Evolutionary conservation across 345 rosid species (phyloP).

Genomic region (Arabis alpina): DNA sequence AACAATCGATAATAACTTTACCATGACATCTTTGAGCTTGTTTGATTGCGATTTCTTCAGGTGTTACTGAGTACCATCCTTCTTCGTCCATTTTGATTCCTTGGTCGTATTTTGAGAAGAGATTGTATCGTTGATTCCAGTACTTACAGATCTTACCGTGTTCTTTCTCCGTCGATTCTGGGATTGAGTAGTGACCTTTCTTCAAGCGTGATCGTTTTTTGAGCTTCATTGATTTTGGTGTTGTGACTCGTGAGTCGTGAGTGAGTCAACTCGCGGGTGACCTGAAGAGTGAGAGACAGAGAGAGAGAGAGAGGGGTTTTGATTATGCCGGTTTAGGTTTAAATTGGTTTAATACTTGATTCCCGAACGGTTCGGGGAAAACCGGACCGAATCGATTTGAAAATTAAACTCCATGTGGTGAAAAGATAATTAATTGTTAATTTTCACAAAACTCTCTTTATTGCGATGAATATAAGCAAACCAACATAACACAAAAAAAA

Average conservation of each 20-base stretch:
- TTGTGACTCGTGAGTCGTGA: not conserved
- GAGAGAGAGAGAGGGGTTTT: not conserved
- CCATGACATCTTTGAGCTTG: constrained; percentile 54
- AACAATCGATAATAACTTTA: constrained; percentile 51
- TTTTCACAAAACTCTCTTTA: too few relatives aligned
- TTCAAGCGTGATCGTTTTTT: constrained; percentile 30
- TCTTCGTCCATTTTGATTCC: constrained; percentile 58
- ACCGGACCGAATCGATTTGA: not conserved
- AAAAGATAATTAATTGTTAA: too few relatives aligned
- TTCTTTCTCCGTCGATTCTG: constrained; percentile 13
- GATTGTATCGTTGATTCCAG: constrained; percentile 53
- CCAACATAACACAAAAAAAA: too few relatives aligned
- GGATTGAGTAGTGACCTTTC: constrained; percentile 12
- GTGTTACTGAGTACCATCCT: constrained; percentile 59
- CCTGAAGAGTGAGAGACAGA: too few relatives aligned
- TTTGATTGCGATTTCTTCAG: constrained; percentile 50
- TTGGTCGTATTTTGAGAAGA: constrained; percentile 52
- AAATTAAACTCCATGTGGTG: too few relatives aligned
- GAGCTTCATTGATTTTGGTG: not conserved
- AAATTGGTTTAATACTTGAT: not conserved
- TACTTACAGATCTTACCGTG: constrained; percentile 37
- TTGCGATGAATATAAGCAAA: too few relatives aligned
- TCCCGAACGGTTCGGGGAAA: not conserved
- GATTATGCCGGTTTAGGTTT: not conserved
- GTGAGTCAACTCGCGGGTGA: constrained; percentile 11